A percentile compares a stretch with the other conserved stretches of the same genome.
These are phyloP conservation scores for Zizania latifolia DNA, from an alignment of 176 grass and related monocot genomes.

Conservation along the genomic window DNA sequence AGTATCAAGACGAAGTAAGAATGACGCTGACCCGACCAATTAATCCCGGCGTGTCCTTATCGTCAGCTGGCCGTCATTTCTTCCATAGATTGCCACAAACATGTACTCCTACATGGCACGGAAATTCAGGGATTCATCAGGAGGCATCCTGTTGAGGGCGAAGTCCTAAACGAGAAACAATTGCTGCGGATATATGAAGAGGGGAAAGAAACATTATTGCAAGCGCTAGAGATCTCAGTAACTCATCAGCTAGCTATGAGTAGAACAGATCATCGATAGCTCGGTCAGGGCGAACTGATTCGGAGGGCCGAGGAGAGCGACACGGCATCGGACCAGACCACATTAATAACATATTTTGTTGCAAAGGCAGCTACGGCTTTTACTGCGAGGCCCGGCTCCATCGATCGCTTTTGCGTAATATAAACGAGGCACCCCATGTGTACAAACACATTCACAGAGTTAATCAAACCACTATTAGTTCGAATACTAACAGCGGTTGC, in stretches of 20 bases:
- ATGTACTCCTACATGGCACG: not conserved
- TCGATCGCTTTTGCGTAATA: constrained; percentile 33
- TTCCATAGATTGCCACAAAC: not conserved
- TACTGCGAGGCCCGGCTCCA: no score
- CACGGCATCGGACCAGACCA: constrained; percentile 21
- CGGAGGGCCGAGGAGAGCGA: constrained; percentile 25
- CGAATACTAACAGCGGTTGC: no score
- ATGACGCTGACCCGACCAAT: not conserved
- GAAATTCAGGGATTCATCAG: not conserved
- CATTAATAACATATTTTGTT: not conserved
- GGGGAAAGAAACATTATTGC: not conserved
- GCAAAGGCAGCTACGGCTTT: not conserved
- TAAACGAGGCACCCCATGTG: no score
- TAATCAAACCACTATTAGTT: no score
- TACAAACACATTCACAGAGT: no score
- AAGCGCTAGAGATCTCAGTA: not conserved
- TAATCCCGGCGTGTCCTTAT: not conserved
- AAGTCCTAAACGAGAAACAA: not conserved
- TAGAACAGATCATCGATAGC: no score
- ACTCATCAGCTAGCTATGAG: no score
- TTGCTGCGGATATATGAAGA: not conserved
- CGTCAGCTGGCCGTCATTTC: not conserved
- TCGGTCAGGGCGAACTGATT: constrained; percentile 35
- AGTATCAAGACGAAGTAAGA: no score
- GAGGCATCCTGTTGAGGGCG: not conserved